Conservation (phyloP, 306 rosid species). For the Cicer chorassanicum region DNA sequence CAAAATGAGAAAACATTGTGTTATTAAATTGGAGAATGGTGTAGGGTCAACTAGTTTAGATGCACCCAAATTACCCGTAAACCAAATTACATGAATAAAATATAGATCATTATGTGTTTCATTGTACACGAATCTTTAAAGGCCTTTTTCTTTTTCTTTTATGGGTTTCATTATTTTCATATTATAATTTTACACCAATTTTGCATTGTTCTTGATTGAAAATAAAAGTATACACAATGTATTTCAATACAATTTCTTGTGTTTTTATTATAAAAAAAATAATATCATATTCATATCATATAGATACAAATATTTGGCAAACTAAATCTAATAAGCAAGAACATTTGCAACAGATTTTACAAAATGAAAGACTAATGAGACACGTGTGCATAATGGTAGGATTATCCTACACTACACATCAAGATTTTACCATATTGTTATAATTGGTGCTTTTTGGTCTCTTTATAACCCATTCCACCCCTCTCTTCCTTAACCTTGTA, state of each 20-base stretch:
- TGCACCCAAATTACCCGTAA: constrained; percentile 38
- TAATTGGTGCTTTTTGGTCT: constrained; percentile 57
- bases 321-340: no score
- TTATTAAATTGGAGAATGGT: constrained; percentile 38
- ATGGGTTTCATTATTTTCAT: not conserved
- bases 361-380: not conserved
- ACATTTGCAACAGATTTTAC: no score
- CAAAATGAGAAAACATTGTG: constrained; percentile 10
- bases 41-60: constrained; percentile 36
- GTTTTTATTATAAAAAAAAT: no score
- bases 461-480: constrained; percentile 45
- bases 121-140: constrained; percentile 27
- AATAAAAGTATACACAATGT: no score
- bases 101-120: constrained; percentile 12
- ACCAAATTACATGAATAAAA: constrained; percentile 13
- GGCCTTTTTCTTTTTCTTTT: not conserved
- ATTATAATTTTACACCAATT: not conserved
- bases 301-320: no score
- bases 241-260: no score
- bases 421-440: constrained; percentile 36
- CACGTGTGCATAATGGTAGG: not conserved
- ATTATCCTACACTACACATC: not conserved
- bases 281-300: no score
- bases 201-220: not conserved
- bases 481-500: constrained; percentile 56